Percentiles rank a stretch among this genome's conserved stretches.
Evolutionary conservation across 257 asterid genomes (phyloP).

Genomic region (Solanum pennellii): DNA sequence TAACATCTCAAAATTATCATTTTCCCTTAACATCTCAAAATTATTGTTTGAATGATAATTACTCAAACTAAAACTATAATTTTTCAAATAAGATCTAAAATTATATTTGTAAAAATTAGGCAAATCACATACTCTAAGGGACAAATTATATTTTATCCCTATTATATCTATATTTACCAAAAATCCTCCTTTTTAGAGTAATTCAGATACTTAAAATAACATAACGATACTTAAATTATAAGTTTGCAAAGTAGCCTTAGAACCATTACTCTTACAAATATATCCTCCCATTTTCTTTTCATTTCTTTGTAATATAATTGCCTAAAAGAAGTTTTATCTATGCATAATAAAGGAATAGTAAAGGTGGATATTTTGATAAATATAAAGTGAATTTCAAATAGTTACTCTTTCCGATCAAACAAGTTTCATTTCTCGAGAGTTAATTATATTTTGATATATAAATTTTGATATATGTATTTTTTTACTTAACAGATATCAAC

Average conservation of each 20-base stretch:
- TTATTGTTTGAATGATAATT: too few species aligned
- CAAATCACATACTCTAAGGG: too few species aligned
- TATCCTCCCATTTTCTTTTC: neutral
- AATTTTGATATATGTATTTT: too few species aligned
- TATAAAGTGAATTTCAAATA: neutral
- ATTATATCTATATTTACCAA: too few species aligned
- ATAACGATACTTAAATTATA: too few species aligned
- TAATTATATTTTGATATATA: too few species aligned
- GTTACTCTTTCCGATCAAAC: neutral
- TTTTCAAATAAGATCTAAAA: too few species aligned
- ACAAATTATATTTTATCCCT: too few species aligned
- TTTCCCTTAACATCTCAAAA: neutral
- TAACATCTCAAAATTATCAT: neutral
- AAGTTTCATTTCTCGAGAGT: neutral
- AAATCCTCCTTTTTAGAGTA: too few species aligned
- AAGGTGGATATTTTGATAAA: neutral
- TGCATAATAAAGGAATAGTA: neutral
- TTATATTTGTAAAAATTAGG: neutral
- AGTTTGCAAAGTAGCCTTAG: too few species aligned
- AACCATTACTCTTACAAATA: neutral
- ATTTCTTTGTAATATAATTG: slow-evolving; percentile 1
- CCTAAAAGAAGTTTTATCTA: neutral
- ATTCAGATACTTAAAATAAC: too few species aligned
- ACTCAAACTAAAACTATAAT: neutral
- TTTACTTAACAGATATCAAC: too few species aligned